These are phyloP conservation scores for Paxillus involutus DNA, from an alignment of 768 basidiomycete genomes.

Conservation along the genomic window DNA sequence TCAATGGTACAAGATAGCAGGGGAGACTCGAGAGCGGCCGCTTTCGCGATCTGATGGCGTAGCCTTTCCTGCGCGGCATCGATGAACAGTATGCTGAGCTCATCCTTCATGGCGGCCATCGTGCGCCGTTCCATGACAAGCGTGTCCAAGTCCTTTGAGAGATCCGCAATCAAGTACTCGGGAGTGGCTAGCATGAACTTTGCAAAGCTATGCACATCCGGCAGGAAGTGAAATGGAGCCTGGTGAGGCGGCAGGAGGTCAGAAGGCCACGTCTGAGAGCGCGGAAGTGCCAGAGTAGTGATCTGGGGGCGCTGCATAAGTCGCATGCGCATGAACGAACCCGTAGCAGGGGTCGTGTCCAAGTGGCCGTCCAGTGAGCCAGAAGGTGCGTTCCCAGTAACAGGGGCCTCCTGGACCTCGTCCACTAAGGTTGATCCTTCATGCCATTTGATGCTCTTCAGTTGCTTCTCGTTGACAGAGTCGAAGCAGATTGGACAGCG, in stretches of 20 bases:
- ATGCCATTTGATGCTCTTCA: constrained; percentile 93
- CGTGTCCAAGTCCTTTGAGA: constrained; percentile 71
- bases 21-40: constrained; percentile 69
- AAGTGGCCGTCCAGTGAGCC: constrained; percentile 37
- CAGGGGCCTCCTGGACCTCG: constrained; percentile 24
- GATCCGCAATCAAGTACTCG: constrained; percentile 71
- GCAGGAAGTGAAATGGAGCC: constrained; percentile 94
- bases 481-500: constrained; percentile 97
- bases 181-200: constrained; percentile 98
- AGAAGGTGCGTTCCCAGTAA: constrained; percentile 45
- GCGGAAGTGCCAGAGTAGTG: constrained; percentile 91
- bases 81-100: constrained; percentile 76
- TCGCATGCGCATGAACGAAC: constrained; percentile 75
- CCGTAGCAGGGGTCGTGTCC: constrained; percentile 45
- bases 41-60: constrained; percentile 77
- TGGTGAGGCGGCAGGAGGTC: constrained; percentile 89
- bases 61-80: constrained; percentile 77
- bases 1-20: constrained; percentile 64
- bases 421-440: constrained; percentile 45
- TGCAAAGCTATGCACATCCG: constrained; percentile 82
- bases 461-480: constrained; percentile 83
- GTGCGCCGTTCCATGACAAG: constrained; percentile 68
- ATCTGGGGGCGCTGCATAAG: constrained; percentile 92
- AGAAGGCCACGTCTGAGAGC: constrained; percentile 91
- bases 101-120: constrained; percentile 68